These are phyloP conservation scores for Clausena lansium DNA, from an alignment of 345 rosid species.

Conservation along the genomic window DNA sequence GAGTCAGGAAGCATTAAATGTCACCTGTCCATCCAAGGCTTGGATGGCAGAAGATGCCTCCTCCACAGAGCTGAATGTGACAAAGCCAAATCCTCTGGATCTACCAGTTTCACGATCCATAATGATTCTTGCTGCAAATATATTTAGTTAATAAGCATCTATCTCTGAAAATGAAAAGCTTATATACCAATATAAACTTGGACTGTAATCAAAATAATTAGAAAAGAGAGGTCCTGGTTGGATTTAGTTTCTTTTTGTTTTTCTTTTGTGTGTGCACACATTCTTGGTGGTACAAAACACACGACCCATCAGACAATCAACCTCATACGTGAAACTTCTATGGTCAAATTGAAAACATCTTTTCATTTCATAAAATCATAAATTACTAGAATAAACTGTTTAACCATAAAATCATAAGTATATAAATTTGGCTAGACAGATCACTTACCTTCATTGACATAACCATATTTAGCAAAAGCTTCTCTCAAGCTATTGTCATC, in stretches of 20 bases:
- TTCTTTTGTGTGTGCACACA: not conserved
- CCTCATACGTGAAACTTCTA: not conserved
- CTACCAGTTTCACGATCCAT: constrained; percentile 89
- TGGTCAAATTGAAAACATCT: not conserved
- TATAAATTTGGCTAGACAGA: not conserved
- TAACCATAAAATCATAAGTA: not conserved
- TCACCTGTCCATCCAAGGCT: constrained; percentile 95
- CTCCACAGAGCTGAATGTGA: constrained; percentile 61
- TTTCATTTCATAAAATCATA: not conserved
- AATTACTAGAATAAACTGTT: not conserved
- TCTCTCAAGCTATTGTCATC: constrained; percentile 67
- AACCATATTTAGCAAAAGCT: constrained; percentile 77
- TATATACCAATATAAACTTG: not conserved
- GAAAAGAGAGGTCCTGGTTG: no score
- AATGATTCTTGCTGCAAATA: constrained; percentile 69
- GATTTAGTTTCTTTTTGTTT: not conserved
- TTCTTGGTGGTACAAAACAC: no score
- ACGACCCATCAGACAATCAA: not conserved
- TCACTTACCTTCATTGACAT: constrained; percentile 65
- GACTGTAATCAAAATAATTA: not conserved
- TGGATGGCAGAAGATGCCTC: constrained; percentile 91
- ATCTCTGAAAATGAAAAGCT: not conserved
- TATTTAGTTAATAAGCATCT: constrained; percentile 10
- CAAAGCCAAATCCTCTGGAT: constrained; percentile 92
- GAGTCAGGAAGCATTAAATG: not conserved